A percentile compares a stretch with the other conserved stretches of the same genome.
phyloP scores from a whole-genome alignment of 305 asterid species.

The Withania somnifera region DNA sequence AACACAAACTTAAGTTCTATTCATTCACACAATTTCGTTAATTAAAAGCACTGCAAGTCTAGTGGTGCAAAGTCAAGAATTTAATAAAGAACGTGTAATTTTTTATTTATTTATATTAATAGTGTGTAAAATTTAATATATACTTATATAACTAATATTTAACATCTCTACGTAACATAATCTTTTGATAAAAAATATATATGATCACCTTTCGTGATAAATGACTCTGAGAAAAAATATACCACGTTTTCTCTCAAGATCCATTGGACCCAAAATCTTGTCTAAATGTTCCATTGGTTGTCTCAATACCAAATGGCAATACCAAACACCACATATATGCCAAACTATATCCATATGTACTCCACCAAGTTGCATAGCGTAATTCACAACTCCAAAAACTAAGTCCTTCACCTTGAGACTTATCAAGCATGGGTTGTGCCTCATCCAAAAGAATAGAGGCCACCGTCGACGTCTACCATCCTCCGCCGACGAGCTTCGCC shows the following conservation, averaged over 20 bases:
- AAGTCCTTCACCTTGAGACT: neutral
- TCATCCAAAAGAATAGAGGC: slow-evolving; percentile 53
- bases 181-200: too few species aligned
- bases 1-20: too few species aligned
- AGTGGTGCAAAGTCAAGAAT: too few species aligned
- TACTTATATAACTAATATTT: too few species aligned
- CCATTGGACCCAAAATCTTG: neutral
- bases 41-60: too few species aligned
- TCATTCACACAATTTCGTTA: too few species aligned
- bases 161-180: too few species aligned
- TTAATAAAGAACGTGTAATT: too few species aligned
- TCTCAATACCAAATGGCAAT: neutral
- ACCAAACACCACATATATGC: slow-evolving; percentile 1
- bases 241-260: neutral
- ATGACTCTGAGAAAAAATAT: neutral
- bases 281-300: neutral
- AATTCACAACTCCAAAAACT: neutral
- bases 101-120: too few species aligned
- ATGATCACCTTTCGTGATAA: too few species aligned
- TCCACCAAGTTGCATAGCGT: neutral
- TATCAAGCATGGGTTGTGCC: slow-evolving; percentile 52
- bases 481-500: slow-evolving; percentile 58
- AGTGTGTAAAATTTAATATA: too few species aligned
- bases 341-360: slow-evolving; percentile 1
- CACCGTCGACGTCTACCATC: slow-evolving; percentile 56